These are phyloP conservation scores for Oryza officinalis DNA, from an alignment of 176 grass and related monocot genomes.

Conservation along the genomic window DNA sequence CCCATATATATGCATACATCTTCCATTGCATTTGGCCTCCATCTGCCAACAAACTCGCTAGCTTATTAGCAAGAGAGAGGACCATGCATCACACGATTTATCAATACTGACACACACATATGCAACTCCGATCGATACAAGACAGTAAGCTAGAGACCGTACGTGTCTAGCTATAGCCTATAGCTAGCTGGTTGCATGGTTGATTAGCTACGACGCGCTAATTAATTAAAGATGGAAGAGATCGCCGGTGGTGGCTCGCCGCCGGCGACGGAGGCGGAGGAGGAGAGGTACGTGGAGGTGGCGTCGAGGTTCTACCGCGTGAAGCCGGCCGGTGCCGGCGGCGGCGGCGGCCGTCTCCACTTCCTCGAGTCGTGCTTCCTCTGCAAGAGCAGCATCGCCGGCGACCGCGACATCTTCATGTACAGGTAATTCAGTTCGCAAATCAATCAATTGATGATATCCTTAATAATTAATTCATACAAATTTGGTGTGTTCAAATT, in stretches of 20 bases:
- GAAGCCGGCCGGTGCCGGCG: background rate
- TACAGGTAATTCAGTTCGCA: constrained; percentile 50
- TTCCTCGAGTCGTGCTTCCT: constrained; percentile 75
- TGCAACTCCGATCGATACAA: background rate
- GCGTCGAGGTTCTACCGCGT: constrained; percentile 51
- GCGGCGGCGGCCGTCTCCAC: constrained; percentile 4
- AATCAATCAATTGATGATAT: too few species aligned
- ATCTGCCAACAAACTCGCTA: background rate
- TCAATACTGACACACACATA: background rate
- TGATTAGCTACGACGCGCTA: background rate
- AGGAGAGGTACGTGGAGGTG: constrained; percentile 44
- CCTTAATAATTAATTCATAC: too few species aligned
- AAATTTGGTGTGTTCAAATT: background rate
- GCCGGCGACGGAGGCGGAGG: background rate
- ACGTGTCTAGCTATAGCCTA: too few species aligned
- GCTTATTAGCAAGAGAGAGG: background rate
- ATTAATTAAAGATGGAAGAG: background rate
- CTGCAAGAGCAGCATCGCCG: constrained; percentile 66
- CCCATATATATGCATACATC: background rate
- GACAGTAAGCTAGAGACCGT: background rate
- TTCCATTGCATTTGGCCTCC: background rate
- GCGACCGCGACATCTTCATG: constrained; percentile 70
- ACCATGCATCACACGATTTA: background rate
- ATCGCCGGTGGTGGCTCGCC: background rate
- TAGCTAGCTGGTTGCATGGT: too few species aligned